Conservation (phyloP, 1,284 basidiomycete genomes). For the Cryptococcus wingfieldii region DNA sequence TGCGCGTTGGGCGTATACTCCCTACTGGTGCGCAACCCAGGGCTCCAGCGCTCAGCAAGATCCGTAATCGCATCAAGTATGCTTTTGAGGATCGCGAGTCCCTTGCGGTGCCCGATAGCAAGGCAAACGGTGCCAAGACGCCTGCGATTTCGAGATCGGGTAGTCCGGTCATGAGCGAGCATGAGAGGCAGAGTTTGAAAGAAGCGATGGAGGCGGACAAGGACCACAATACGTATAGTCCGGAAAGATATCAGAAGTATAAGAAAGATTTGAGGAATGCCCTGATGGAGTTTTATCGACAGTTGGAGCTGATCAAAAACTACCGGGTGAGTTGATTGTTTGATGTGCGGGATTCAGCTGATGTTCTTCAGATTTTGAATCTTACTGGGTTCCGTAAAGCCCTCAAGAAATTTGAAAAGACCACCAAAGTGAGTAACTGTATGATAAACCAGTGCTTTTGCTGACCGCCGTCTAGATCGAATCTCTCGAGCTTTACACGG, state of each 20-base stretch:
- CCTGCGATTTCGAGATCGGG: neutral
- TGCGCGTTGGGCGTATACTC: constrained; percentile 28
- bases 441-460: neutral
- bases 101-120: neutral
- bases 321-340: constrained; percentile 69
- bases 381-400: constrained; percentile 86
- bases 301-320: constrained; percentile 71
- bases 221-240: constrained; percentile 54
- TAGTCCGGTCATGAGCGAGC: constrained; percentile 12
- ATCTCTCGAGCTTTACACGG: constrained; percentile 66
- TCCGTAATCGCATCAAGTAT: constrained; percentile 19
- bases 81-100: neutral
- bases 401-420: constrained; percentile 90
- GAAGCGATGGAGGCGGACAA: constrained; percentile 31
- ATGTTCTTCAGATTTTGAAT: constrained; percentile 64
- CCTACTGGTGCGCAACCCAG: constrained; percentile 9
- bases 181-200: constrained; percentile 13
- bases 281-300: constrained; percentile 80
- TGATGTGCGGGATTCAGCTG: neutral
- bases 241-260: constrained; percentile 74
- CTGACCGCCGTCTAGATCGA: constrained; percentile 26
- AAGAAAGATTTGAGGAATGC: constrained; percentile 77
- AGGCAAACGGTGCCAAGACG: neutral
- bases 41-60: constrained; percentile 3
- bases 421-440: constrained; percentile 57